Conservation (phyloP, 495 filamentous ascomycete species). For the Bryoglossum gracile region DNA sequence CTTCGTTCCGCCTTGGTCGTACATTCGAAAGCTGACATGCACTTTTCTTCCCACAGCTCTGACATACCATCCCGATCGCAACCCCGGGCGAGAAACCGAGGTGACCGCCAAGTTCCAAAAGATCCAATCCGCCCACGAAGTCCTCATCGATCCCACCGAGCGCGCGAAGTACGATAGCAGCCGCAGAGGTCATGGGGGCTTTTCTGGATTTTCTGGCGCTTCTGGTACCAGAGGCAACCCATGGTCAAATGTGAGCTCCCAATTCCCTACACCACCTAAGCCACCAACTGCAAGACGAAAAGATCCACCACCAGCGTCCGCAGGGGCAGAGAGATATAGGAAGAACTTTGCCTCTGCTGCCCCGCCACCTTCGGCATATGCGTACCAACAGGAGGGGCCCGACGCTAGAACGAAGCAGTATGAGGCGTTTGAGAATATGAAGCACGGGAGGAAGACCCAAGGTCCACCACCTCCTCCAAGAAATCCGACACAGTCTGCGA, state of each 20-base stretch:
- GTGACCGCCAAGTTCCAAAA: constrained; percentile 74
- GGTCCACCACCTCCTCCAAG: constrained; percentile 18
- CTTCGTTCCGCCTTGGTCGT: no score
- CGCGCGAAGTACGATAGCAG: constrained; percentile 73
- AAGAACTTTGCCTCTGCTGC: no score
- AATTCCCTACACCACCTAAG: constrained; percentile 43
- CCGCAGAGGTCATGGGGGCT: constrained; percentile 29
- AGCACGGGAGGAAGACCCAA: constrained; percentile 25
- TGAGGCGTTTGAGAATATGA: constrained; percentile 68
- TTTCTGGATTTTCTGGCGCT: constrained; percentile 28
- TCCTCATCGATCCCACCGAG: constrained; percentile 60
- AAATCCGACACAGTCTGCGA: constrained; percentile 29
- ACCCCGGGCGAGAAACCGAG: constrained; percentile 72
- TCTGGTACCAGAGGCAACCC: constrained; percentile 44
- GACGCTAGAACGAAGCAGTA: constrained; percentile 51
- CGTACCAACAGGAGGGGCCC: constrained; percentile 41
- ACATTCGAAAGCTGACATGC: not conserved
- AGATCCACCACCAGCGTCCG: constrained; percentile 38
- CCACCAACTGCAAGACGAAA: constrained; percentile 27
- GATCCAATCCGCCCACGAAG: constrained; percentile 80
- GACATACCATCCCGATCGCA: constrained; percentile 83
- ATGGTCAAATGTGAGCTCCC: constrained; percentile 37
- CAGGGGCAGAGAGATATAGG: constrained; percentile 49
- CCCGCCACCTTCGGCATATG: constrained; percentile 26
- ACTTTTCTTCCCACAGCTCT: constrained; percentile 46